phyloP scores from a whole-genome alignment of 495 filamentous ascomycete genomes.

The Penicillium fimorum region DNA sequence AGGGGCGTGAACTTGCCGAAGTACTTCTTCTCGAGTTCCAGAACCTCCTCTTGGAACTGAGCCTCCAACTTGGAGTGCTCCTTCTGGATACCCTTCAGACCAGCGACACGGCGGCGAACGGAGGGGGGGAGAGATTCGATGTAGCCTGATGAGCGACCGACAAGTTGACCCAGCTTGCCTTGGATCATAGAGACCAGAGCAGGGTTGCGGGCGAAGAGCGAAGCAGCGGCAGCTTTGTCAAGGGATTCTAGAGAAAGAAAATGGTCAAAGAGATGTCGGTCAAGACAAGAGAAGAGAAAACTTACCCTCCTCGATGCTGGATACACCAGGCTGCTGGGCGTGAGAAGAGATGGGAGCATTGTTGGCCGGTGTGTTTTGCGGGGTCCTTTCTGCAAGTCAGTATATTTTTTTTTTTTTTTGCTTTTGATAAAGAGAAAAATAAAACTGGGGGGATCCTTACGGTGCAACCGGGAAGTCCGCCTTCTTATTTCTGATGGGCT shows the following conservation, averaged over 20 bases:
- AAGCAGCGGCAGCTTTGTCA: slow-evolving; percentile 81
- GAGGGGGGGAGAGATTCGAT: slow-evolving; percentile 87
- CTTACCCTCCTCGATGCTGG: slow-evolving; percentile 96
- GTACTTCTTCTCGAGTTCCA: slow-evolving; percentile 98
- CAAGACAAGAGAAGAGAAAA: slow-evolving; percentile 23
- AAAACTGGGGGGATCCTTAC: slow-evolving; percentile 53
- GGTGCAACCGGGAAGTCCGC: slow-evolving; percentile 76
- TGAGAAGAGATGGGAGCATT: slow-evolving; percentile 97
- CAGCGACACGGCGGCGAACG: slow-evolving; percentile 89
- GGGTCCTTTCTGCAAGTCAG: slow-evolving; percentile 61
- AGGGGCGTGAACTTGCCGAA: slow-evolving; percentile 98
- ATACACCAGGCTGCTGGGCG: slow-evolving; percentile 89
- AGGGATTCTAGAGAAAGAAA: slow-evolving; percentile 66
- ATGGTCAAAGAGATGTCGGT: slow-evolving; percentile 14
- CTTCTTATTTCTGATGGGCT: slow-evolving; percentile 89
- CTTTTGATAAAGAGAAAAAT: slow-evolving; percentile 20
- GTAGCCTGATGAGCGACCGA: slow-evolving; percentile 95
- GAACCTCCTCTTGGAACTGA: slow-evolving; percentile 95
- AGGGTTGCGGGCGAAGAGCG: slow-evolving; percentile 91
- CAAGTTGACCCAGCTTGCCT: slow-evolving; percentile 87
- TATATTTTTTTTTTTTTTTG: slow-evolving; percentile 22
- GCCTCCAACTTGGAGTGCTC: slow-evolving; percentile 97
- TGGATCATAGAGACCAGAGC: slow-evolving; percentile 94
- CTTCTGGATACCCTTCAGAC: slow-evolving; percentile 96
- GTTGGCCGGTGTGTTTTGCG: slow-evolving; percentile 91